Evolutionary conservation across 257 asterid species (phyloP).

Genomic region (Forsythia viridissima): DNA sequence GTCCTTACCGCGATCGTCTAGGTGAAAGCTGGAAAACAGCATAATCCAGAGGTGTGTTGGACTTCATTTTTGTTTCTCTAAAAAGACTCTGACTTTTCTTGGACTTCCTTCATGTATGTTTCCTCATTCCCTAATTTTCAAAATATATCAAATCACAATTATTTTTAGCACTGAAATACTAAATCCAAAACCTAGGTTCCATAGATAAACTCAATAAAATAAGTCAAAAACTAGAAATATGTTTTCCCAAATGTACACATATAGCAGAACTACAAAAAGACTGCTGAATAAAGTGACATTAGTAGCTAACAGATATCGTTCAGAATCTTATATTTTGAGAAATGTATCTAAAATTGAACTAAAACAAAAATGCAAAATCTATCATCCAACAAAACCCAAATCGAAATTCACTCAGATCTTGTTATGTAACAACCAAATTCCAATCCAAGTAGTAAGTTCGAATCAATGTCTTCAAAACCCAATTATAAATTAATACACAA

Average conservation of each 20-base stretch:
- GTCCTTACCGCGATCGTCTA: conserved; percentile 67
- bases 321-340: conserved; percentile 1
- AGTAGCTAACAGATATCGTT: conserved; percentile 21
- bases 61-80: conserved; percentile 53
- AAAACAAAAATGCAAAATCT: conserved; percentile 12
- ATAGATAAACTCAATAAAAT: neutral
- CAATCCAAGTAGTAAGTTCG: conserved; percentile 14
- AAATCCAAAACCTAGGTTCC: neutral
- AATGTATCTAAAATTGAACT: neutral
- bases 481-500: neutral
- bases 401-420: conserved; percentile 57
- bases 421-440: conserved; percentile 21
- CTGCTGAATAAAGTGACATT: neutral
- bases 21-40: conserved; percentile 92
- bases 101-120: conserved; percentile 36
- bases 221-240: neutral
- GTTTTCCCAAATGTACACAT: neutral
- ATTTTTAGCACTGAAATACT: neutral
- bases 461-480: neutral
- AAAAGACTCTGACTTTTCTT: conserved; percentile 19
- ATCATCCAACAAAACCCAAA: conserved; percentile 11
- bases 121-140: conserved; percentile 24
- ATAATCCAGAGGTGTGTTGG: conserved; percentile 73
- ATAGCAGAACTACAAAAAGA: neutral
- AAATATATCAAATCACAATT: neutral